Evolutionary conservation across 176 grass and related monocot genomes (phyloP).

Genomic region (Pontederia paniculata): DNA sequence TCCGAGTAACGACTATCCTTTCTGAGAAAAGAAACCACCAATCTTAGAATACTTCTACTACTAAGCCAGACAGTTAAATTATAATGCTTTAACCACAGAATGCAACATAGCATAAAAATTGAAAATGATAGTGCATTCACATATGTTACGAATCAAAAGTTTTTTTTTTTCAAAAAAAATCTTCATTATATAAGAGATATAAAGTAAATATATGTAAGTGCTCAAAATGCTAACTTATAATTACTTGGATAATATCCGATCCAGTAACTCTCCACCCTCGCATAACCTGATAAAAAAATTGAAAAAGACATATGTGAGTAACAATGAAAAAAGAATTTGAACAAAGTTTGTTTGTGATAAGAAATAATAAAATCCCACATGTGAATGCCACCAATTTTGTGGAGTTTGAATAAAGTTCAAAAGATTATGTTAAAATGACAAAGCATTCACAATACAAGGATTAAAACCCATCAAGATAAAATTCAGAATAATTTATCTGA

Average conservation of each 20-base stretch:
- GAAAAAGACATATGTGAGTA: background rate
- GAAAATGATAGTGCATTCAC: too few relatives aligned
- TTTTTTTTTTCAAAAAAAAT: background rate
- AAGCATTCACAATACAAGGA: too few relatives aligned
- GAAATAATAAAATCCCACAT: too few relatives aligned
- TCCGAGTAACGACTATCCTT: constrained; percentile 96
- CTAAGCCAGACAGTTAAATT: background rate
- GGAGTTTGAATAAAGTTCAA: too few relatives aligned
- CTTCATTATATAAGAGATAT: background rate
- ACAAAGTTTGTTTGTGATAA: background rate
- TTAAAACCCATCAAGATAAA: too few relatives aligned
- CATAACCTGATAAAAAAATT: constrained; percentile 63
- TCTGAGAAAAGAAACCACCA: constrained; percentile 21
- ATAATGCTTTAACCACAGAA: background rate
- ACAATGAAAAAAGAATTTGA: background rate
- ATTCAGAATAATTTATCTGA: too few relatives aligned
- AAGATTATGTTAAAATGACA: too few relatives aligned
- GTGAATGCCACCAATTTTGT: too few relatives aligned
- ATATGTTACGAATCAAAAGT: too few relatives aligned
- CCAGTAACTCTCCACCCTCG: constrained; percentile 90
- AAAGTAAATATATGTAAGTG: background rate
- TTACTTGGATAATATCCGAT: constrained; percentile 91
- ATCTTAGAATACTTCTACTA: background rate
- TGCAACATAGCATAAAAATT: too few relatives aligned
- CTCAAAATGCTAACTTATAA: constrained; percentile 12